phyloP scores from a whole-genome alignment of 1,284 basidiomycete species.

The Cystobasidium slooffiae region DNA sequence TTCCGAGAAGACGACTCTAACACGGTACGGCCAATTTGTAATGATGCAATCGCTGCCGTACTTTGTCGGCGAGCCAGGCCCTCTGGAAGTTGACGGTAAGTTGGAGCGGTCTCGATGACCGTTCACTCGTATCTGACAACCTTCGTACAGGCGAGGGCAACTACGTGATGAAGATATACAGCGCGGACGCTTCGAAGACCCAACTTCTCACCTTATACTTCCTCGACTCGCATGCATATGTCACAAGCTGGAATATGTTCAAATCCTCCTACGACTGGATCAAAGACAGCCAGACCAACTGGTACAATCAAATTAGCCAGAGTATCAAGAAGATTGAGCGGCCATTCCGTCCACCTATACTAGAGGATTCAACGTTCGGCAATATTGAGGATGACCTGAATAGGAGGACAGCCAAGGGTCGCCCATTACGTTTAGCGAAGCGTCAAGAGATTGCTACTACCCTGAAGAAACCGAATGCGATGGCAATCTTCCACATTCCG shows the following conservation, averaged over 20 bases:
- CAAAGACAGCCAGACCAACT: conserved; percentile 69
- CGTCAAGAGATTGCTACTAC: conserved; percentile 5
- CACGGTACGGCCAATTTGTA: conserved; percentile 63
- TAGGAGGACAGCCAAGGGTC: neutral
- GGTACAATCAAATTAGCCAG: conserved; percentile 61
- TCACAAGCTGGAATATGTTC: conserved; percentile 24
- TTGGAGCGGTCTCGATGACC: conserved; percentile 55
- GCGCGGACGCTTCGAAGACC: conserved; percentile 63
- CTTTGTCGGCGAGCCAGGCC: conserved; percentile 76
- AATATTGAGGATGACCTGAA: conserved; percentile 14
- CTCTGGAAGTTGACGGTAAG: conserved; percentile 82
- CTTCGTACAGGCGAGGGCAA: conserved; percentile 23
- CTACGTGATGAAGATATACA: conserved; percentile 46
- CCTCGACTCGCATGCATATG: conserved; percentile 76
- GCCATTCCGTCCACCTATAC: conserved; percentile 37
- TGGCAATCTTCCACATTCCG: conserved; percentile 93
- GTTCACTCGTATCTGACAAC: neutral
- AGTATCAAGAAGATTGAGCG: conserved; percentile 40
- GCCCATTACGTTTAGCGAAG: neutral
- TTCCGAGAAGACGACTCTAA: conserved; percentile 61
- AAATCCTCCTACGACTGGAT: conserved; percentile 36
- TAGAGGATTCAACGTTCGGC: conserved; percentile 41
- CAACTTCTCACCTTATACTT: conserved; percentile 90
- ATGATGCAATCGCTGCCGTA: conserved; percentile 81
- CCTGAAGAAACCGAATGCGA: conserved; percentile 46